Conservation (phyloP, 1,284 basidiomycete species). For the Puccinia brachypodii region DNA sequence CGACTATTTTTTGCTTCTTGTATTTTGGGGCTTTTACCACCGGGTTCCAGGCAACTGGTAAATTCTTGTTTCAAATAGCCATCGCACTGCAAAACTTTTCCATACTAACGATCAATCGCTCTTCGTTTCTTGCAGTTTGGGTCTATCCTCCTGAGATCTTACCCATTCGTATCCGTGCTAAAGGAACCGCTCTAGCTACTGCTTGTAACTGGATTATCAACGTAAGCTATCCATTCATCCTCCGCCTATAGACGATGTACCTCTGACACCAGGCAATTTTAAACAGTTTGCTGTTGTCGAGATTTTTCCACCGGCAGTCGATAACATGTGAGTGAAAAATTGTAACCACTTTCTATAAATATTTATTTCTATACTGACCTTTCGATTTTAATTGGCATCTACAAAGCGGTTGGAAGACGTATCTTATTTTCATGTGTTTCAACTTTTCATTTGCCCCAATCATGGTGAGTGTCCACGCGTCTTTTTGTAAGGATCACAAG, state of each 20-base stretch:
- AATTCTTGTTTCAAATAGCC: not conserved
- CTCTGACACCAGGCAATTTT: not conserved
- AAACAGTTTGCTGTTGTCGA: conserved; percentile 43
- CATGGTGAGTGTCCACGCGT: conserved; percentile 34
- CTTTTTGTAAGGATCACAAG: not conserved
- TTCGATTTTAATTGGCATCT: not conserved
- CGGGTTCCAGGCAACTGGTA: conserved; percentile 54
- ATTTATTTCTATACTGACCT: not conserved
- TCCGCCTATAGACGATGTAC: not conserved
- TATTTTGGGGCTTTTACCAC: conserved; percentile 57
- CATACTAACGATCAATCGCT: not conserved
- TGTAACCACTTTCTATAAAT: not conserved
- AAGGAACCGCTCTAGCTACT: conserved; percentile 55
- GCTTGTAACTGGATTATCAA: conserved; percentile 55
- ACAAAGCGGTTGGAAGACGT: conserved; percentile 54
- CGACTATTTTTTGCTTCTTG: conserved; percentile 55
- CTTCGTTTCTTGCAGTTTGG: conserved; percentile 51
- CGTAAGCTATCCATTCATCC: conserved; percentile 48
- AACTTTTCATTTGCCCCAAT: conserved; percentile 49
- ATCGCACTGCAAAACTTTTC: not conserved
- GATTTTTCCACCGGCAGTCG: conserved; percentile 49
- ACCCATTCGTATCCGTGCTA: conserved; percentile 53
- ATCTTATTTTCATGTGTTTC: conserved; percentile 53
- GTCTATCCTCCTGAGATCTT: conserved; percentile 56
- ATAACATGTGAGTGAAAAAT: conserved; percentile 28